Conservation (phyloP, 495 filamentous ascomycete genomes). For the Cenococcum geophilum region DNA sequence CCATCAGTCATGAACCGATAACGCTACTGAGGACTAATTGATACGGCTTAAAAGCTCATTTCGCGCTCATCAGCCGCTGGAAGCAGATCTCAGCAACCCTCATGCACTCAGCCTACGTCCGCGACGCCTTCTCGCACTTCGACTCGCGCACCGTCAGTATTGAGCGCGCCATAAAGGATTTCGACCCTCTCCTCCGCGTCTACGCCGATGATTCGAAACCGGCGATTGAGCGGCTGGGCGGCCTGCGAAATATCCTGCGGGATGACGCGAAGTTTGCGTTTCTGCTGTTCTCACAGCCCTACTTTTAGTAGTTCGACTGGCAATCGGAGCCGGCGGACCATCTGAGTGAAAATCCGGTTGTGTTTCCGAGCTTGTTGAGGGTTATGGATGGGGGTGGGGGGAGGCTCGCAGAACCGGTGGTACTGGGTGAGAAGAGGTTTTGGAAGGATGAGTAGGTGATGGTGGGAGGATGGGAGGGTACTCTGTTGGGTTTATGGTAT, state of each 20-base stretch:
- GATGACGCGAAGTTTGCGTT: constrained; percentile 15
- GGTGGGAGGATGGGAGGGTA: too few relatives aligned
- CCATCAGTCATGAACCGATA: background rate
- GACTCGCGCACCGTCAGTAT: constrained; percentile 16
- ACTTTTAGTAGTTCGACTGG: constrained; percentile 19
- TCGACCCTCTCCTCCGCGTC: constrained; percentile 2
- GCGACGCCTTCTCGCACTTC: constrained; percentile 17
- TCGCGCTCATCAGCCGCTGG: constrained; percentile 14
- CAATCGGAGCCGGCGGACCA: background rate
- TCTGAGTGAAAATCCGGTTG: background rate
- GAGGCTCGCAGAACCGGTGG: background rate
- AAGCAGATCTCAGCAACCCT: constrained; percentile 16
- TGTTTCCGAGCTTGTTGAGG: background rate
- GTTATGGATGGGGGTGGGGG: background rate
- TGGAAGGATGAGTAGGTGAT: background rate
- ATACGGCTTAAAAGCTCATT: background rate
- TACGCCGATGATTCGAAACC: constrained; percentile 6
- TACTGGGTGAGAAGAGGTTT: background rate
- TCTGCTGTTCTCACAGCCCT: constrained; percentile 8
- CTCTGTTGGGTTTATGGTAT: too few relatives aligned
- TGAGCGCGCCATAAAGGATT: constrained; percentile 15
- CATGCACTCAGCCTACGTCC: constrained; percentile 16
- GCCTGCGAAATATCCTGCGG: constrained; percentile 9
- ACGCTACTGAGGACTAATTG: background rate
- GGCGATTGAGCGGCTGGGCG: too few relatives aligned